Base-by-base conservation (phyloP, 176 grass and related monocot genomes). In the Triticum turgidum region DNA sequence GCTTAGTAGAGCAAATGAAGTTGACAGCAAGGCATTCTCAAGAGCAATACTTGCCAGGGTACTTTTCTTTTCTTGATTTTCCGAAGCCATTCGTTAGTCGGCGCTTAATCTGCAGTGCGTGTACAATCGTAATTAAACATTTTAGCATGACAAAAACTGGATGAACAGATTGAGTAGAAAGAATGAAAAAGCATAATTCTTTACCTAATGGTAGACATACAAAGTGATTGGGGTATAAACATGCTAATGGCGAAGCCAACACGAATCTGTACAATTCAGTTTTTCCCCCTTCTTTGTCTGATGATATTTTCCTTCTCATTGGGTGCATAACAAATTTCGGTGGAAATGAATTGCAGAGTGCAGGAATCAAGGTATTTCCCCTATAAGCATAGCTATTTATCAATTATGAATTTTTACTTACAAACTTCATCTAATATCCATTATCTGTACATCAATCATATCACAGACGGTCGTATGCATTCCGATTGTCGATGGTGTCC, bases 11-110 rank as follows among this genome's bases (percentile, higher is more conserved):
- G 96, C 96, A 79, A 96, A 91, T 65, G 80, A 96, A 85, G 94
- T 86, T 54, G 90, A 96, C 29, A 98, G 90, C 90, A 94, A 91
- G 82, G 87, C 90, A 9, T 98, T 98, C 21, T 80, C 85, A 33
- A 95, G 97, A 76, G 97, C 97, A 7, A 98, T 98, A 73, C 97
- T 98, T 15, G 97, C 97, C 14, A 98, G 91, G 92, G 96, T 94
- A 39, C 58, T 69, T 83, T n/a, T 65, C 22, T 83, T 86, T 4
- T 5, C 20, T 73, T 66, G 1, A 17, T 70, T 79, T n/a, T 3
- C 4, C 8, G 0, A 1, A 17, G 22, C 7, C 27, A 58, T 42
- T 34, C 9, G 11, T 32, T 49, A 75, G 0, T 72, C 22, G 41
- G 27, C 30, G 10, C 41, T 38, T 32, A 33, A 17, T 51, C 24